Conservation (phyloP, 176 grass and related monocot species). For the Oryza rufipogon region DNA sequence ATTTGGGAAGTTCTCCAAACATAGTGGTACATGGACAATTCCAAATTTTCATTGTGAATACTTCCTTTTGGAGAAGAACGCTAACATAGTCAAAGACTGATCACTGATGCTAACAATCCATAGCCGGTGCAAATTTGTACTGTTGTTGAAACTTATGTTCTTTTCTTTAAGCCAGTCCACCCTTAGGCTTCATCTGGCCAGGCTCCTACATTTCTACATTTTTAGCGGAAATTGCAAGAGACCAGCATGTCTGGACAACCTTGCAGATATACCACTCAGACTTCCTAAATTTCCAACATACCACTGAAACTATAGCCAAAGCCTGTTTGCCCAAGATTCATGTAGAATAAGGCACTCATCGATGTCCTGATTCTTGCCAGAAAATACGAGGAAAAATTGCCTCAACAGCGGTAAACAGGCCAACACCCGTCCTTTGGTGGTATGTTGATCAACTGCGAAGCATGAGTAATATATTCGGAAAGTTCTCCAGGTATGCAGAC, state of each 20-base stretch:
- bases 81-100: neutral
- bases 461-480: neutral
- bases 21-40: neutral
- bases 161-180: neutral
- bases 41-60: neutral
- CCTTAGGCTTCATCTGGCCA: neutral
- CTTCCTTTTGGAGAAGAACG: neutral
- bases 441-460: neutral
- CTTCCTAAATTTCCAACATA: constrained; percentile 8
- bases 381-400: no score
- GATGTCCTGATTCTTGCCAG: no score
- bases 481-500: neutral
- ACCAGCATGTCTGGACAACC: neutral
- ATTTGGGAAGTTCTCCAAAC: neutral
- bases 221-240: neutral
- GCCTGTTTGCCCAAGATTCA: no score
- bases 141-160: neutral
- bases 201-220: neutral
- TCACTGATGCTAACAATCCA: neutral
- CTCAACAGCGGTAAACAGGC: neutral
- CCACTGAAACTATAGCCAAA: no score
- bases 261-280: constrained; percentile 1
- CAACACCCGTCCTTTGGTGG: neutral
- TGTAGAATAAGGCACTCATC: no score
- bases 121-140: neutral